Conservation (phyloP, 306 rosid genomes). For the Quercus dentata region DNA sequence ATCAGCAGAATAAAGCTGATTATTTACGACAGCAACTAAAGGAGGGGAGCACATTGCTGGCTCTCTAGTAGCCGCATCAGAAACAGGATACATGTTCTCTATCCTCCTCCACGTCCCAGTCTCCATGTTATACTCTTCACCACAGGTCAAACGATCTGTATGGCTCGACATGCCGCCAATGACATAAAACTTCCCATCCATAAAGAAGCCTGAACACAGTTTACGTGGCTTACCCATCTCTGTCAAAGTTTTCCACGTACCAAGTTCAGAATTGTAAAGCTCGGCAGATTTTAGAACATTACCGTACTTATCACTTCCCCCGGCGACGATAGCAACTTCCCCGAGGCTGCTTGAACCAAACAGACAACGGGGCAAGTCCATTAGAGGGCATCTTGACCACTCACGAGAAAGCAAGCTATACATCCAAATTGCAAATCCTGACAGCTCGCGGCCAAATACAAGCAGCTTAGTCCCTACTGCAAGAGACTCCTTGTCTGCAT, state of each 20-base stretch:
- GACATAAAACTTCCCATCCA: conserved; percentile 39
- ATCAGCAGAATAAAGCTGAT: conserved; percentile 32
- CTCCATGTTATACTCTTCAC: conserved; percentile 34
- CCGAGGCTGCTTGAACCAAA: conserved; percentile 33
- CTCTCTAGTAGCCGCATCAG: background rate
- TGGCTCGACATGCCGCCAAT: conserved; percentile 39
- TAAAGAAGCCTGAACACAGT: conserved; percentile 31
- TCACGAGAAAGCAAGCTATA: conserved; percentile 19
- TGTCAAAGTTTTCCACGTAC: conserved; percentile 25
- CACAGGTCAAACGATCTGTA: conserved; percentile 21
- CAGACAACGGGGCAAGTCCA: conserved; percentile 32
- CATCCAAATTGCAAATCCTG: conserved; percentile 32
- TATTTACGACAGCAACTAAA: conserved; percentile 39
- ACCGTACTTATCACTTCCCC: conserved; percentile 32
- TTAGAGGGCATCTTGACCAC: conserved; percentile 24
- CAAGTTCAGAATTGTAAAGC: conserved; percentile 24
- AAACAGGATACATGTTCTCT: conserved; percentile 30
- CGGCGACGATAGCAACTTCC: conserved; percentile 35
- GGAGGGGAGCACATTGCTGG: conserved; percentile 32
- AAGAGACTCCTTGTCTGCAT: conserved; percentile 41
- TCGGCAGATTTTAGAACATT: conserved; percentile 22
- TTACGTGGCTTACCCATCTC: conserved; percentile 24
- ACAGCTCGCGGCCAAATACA: conserved; percentile 35
- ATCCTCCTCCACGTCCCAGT: conserved; percentile 29
- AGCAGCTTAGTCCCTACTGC: conserved; percentile 34